Conservation (phyloP, 2,329 filamentous ascomycete genomes). For the Pseudocercospora macadamiae region DNA sequence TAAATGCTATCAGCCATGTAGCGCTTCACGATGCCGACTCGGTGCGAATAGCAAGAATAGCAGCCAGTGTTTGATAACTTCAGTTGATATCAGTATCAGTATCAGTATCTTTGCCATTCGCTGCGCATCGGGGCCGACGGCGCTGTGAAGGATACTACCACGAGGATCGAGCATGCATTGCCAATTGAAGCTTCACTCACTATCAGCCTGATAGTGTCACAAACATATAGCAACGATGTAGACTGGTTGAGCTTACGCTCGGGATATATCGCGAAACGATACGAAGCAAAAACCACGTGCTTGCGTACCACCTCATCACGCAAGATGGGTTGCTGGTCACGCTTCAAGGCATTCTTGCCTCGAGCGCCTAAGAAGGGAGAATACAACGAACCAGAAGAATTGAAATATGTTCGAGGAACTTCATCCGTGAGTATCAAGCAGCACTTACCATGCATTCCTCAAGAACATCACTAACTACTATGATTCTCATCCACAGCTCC, state of each 20-base stretch:
- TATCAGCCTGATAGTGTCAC: background rate
- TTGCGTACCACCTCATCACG: background rate
- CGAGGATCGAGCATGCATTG: background rate
- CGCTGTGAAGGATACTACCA: background rate
- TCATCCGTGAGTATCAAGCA: slow-evolving; percentile 1
- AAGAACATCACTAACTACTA: too few species aligned
- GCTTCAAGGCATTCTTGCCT: background rate
- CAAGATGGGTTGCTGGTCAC: slow-evolving; percentile 1
- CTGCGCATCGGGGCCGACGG: background rate
- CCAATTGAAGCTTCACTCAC: background rate
- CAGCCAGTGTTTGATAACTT: too few species aligned
- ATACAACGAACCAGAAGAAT: slow-evolving; percentile 1
- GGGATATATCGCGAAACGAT: too few species aligned
- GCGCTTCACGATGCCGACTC: background rate
- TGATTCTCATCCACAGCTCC: too few species aligned
- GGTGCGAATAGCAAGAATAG: background rate
- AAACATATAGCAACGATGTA: background rate
- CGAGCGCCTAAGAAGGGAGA: background rate
- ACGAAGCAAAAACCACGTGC: too few species aligned
- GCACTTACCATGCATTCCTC: background rate
- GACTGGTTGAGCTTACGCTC: too few species aligned
- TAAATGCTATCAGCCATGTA: background rate
- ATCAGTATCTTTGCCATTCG: background rate
- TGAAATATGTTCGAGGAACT: slow-evolving; percentile 4
- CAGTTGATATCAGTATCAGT: background rate